These are phyloP conservation scores for Gossypioides kirkii DNA, from an alignment of 345 rosid genomes.

Conservation along the genomic window DNA sequence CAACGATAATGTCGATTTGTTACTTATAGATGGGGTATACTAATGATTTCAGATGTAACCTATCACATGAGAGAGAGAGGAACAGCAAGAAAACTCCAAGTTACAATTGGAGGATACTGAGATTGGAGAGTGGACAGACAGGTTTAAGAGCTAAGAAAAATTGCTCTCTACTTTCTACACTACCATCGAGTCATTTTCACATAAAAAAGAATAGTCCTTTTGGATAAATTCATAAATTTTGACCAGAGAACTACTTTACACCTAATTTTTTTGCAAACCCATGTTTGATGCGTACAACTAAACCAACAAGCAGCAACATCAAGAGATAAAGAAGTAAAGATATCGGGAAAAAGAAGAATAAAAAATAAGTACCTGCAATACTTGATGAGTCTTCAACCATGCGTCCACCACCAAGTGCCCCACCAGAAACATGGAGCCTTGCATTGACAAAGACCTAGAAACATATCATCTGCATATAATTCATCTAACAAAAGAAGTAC, in stretches of 20 bases:
- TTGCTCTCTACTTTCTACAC: background rate
- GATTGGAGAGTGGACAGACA: background rate
- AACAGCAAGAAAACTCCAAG: background rate
- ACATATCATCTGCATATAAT: constrained; percentile 14
- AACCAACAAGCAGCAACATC: background rate
- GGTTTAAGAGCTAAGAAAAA: background rate
- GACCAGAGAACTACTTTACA: background rate
- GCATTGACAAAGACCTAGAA: constrained; percentile 96
- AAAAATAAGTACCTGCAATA: constrained; percentile 67
- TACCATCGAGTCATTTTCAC: background rate
- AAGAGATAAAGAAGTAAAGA: background rate
- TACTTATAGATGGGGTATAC: background rate
- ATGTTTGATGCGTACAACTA: background rate
- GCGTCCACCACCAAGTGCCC: constrained; percentile 99
- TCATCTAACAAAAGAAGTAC: background rate
- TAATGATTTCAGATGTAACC: background rate
- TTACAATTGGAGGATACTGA: background rate
- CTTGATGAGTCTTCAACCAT: constrained; percentile 99
- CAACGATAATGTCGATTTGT: background rate
- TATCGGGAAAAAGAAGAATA: background rate
- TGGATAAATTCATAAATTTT: background rate
- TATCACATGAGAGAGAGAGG: background rate
- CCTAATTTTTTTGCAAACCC: background rate
- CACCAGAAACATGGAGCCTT: constrained; percentile 98
- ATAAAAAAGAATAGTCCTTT: background rate